phyloP scores from a whole-genome alignment of 192 early-diverging fungal genomes.

The Pecoramyces ruminantium region DNA sequence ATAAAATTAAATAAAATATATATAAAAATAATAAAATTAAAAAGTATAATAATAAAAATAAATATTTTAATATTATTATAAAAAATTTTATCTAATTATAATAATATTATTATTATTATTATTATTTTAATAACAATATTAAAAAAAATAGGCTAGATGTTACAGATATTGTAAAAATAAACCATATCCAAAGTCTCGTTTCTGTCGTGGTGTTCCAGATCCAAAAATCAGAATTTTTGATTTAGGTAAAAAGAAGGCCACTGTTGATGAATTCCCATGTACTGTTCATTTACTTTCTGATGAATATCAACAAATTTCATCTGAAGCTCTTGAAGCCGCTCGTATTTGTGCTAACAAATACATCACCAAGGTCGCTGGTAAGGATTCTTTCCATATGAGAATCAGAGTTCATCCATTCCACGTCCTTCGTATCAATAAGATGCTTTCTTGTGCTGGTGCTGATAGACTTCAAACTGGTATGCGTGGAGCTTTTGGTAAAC shows the following conservation, averaged over 20 bases:
- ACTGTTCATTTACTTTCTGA: constrained; percentile 90
- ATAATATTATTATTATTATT: no score
- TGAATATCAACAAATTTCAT: constrained; percentile 96
- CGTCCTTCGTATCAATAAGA: constrained; percentile 99
- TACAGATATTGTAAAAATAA: not conserved
- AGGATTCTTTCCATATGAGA: constrained; percentile 99
- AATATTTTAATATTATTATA: no score
- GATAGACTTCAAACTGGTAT: constrained; percentile 98
- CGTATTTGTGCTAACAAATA: constrained; percentile 98
- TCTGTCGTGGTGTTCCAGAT: constrained; percentile 27
- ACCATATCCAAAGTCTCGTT: not conserved
- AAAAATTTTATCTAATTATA: no score
- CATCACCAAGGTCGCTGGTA: constrained; percentile 88
- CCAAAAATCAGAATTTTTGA: constrained; percentile 96
- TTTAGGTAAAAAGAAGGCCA: constrained; percentile 91
- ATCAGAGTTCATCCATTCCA: constrained; percentile 98
- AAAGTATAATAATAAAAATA: no score
- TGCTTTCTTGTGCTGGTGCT: constrained; percentile 98
- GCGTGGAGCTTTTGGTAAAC: constrained; percentile 98
- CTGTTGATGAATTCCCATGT: constrained; percentile 94
- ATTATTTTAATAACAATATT: no score
- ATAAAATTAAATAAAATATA: no score
- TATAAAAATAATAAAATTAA: no score
- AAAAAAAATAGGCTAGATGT: not conserved
- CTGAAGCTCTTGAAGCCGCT: constrained; percentile 94